Percentiles rank a stretch among this genome's conserved stretches.
phyloP scores from a whole-genome alignment of 768 basidiomycete species.

The Trametes cingulata region DNA sequence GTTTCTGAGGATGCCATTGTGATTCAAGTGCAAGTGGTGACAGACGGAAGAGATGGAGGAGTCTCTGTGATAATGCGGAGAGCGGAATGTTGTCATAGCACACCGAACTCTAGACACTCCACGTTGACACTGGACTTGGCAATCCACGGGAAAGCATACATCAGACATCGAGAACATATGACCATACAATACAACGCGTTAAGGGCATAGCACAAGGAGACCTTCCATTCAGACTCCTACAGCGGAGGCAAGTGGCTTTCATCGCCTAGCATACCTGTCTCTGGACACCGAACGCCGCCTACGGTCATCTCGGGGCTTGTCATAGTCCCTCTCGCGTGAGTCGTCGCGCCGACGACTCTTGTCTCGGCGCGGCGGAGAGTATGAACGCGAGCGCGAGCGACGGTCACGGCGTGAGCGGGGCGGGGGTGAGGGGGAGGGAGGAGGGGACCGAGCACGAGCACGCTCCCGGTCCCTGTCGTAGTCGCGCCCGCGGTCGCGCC shows the following conservation, averaged over 20 bases:
- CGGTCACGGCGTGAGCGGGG: slow-evolving; percentile 18
- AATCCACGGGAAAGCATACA: slow-evolving; percentile 3
- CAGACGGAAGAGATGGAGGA: not conserved
- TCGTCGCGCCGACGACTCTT: slow-evolving; percentile 18
- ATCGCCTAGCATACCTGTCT: slow-evolving; percentile 24
- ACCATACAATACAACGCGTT: slow-evolving; percentile 6
- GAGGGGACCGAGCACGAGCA: slow-evolving; percentile 21
- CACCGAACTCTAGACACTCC: not conserved
- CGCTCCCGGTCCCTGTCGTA: slow-evolving; percentile 17
- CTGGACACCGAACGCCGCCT: slow-evolving; percentile 20
- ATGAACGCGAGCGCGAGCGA: slow-evolving; percentile 16
- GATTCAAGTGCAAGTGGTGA: no score
- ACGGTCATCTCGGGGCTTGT: slow-evolving; percentile 12
- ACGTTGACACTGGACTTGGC: not conserved
- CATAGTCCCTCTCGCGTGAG: slow-evolving; percentile 19
- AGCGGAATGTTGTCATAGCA: slow-evolving; percentile 2
- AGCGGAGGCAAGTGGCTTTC: not conserved
- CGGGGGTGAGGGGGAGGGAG: slow-evolving; percentile 25
- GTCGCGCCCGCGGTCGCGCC: slow-evolving; percentile 9
- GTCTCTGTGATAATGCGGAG: not conserved
- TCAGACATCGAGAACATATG: not conserved
- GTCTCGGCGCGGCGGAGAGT: slow-evolving; percentile 11
- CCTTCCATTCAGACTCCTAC: slow-evolving; percentile 19
- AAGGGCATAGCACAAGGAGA: not conserved
- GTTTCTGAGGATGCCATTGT: slow-evolving; percentile 7